Conservation (phyloP, 2,329 filamentous ascomycete species). For the Colletotrichum acutatum region DNA sequence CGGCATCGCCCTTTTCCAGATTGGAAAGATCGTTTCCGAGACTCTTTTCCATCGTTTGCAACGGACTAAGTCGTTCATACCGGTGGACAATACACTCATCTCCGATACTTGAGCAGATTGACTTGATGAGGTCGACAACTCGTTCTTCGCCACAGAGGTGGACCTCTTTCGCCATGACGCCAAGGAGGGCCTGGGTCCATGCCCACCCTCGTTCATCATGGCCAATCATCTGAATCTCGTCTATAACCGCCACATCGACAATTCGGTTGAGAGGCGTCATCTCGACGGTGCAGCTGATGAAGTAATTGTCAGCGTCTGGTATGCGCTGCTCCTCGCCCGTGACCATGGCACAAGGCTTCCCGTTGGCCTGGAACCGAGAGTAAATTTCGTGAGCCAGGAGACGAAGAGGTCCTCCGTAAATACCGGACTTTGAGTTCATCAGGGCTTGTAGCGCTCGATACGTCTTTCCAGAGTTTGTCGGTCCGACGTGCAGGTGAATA, state of each 20-base stretch:
- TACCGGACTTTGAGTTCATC: slow-evolving; percentile 78
- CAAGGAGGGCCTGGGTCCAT: slow-evolving; percentile 92
- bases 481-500: slow-evolving; percentile 92
- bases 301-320: slow-evolving; percentile 66
- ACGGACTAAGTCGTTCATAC: slow-evolving; percentile 85
- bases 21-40: slow-evolving; percentile 72
- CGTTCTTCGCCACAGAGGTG: slow-evolving; percentile 94
- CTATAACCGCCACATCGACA: slow-evolving; percentile 93
- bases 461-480: slow-evolving; percentile 98
- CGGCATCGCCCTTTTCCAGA: slow-evolving; percentile 88
- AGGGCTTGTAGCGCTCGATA: slow-evolving; percentile 91
- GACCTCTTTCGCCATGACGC: slow-evolving; percentile 86
- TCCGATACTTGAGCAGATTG: slow-evolving; percentile 81
- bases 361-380: slow-evolving; percentile 82
- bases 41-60: slow-evolving; percentile 73
- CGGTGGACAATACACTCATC: slow-evolving; percentile 84
- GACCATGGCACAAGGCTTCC: slow-evolving; percentile 80
- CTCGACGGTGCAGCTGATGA: slow-evolving; percentile 92
- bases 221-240: slow-evolving; percentile 98
- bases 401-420: slow-evolving; percentile 91
- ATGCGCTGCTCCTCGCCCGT: slow-evolving; percentile 91
- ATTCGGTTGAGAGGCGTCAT: slow-evolving; percentile 71
- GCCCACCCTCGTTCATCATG: slow-evolving; percentile 86
- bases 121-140: slow-evolving; percentile 80
- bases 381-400: slow-evolving; percentile 96